Percentiles rank a stretch among this genome's conserved stretches.
phyloP scores from a whole-genome alignment of 2,329 filamentous ascomycete genomes.

The Aureobasidium vineae region DNA sequence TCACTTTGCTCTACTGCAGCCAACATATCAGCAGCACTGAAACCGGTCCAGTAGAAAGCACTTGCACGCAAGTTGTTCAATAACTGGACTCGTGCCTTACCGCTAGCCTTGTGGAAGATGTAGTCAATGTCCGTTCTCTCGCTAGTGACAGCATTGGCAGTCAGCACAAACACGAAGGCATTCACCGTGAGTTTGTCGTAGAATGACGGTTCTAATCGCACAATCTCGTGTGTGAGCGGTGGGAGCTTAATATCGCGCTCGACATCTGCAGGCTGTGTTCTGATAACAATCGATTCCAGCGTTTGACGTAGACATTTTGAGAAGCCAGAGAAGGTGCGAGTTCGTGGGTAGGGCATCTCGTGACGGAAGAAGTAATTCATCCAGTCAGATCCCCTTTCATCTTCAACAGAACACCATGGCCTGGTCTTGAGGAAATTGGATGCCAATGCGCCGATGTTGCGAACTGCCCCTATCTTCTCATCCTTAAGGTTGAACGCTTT shows the following conservation, averaged over 20 bases:
- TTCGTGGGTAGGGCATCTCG: slow-evolving; percentile 48
- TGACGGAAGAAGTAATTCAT: slow-evolving; percentile 63
- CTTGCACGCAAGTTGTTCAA: slow-evolving; percentile 78
- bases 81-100: slow-evolving; percentile 63
- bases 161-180: slow-evolving; percentile 78
- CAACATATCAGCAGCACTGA: slow-evolving; percentile 60
- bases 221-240: slow-evolving; percentile 66
- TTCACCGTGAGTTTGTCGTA: slow-evolving; percentile 83
- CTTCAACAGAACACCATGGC: slow-evolving; percentile 66
- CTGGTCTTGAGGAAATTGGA: slow-evolving; percentile 69
- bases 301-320: slow-evolving; percentile 63
- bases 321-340: slow-evolving; percentile 54
- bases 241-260: slow-evolving; percentile 64
- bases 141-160: slow-evolving; percentile 84
- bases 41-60: slow-evolving; percentile 84
- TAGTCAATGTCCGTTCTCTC: slow-evolving; percentile 82
- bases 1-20: slow-evolving; percentile 65
- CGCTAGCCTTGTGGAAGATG: slow-evolving; percentile 77
- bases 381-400: slow-evolving; percentile 67
- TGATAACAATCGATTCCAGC: slow-evolving; percentile 76
- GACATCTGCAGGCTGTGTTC: slow-evolving; percentile 72
- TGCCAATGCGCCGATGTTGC: slow-evolving; percentile 63
- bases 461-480: slow-evolving; percentile 49
- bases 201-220: slow-evolving; percentile 75
- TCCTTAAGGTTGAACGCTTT: slow-evolving; percentile 42